Base-by-base conservation (phyloP, 1,284 basidiomycete species). In the Sanguinoderma infundibulare region DNA sequence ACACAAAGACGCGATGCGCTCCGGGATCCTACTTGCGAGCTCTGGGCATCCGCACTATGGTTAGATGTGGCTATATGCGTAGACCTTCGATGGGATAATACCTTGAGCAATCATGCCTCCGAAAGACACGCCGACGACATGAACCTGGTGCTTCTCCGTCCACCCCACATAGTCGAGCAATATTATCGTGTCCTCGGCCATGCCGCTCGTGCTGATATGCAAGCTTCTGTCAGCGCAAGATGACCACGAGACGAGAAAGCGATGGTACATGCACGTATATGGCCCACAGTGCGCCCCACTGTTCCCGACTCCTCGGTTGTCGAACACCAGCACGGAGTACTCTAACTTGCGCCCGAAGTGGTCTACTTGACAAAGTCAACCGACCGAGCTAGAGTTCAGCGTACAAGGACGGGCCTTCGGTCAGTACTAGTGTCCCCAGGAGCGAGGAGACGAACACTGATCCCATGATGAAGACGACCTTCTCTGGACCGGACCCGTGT, bases 21-120 rank as follows among this genome's bases (percentile, higher is more conserved):
- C 74, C 0, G 91, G 87, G 36, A 94, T 89, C 34, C 81, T 81
- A 47, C 74, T 81, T 1, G 91, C 85, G 26, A 94, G 78, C 67
- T 92, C 90, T 89, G 61, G 32, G 38, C 47, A 32, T 12, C 8
- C 9, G 6, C 4, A 28, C 8, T 5, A 17, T 9, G 5, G 4
- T 30, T 8, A 53, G n/a, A 42, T 7, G 4, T 36, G 28, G 34
- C 5, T 32, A 30, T 14, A 10, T 20, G 22, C 34, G 22, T 17
- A 30, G 14, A 6, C 10, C 32, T 17, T 7, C 26, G 3, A 26
- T 5, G 22, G 3, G 14, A 20, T 17, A 15, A 8, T 20, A 87
- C 90, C 89, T 79, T 90, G 87, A 0, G 90, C 84, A 60, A 95
- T 94, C 93, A 95, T 95, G 17, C 94, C 94, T 6, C 94, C 95